Base-by-base conservation (phyloP, 805 yeast genomes). In the Brettanomyces anomalus region DNA sequence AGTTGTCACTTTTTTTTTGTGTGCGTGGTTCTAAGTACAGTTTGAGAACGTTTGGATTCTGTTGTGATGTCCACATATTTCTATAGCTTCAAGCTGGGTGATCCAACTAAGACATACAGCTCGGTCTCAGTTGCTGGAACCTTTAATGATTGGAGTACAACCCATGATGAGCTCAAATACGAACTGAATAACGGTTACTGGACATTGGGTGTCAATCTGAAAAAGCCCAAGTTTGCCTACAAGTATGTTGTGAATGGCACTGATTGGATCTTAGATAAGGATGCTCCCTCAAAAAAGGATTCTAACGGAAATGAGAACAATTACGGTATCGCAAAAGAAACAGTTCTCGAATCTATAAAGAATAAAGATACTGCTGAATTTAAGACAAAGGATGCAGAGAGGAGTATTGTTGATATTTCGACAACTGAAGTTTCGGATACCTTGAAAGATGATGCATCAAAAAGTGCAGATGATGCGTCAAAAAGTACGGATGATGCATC, bases 191-290 rank as follows among this genome's bases (percentile, higher is more conserved):
- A 34, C 3, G 42, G 42, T n/a, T 28, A 33, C 11, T 45, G 49
- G 48, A 19, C 24, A 4, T 34, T 37, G 6, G 31, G 37, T 3
- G 18, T 46, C n/a, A 14, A 39, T 4, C 34, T 39, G 3, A 34
- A 41, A n/a, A 31, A 36, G 1, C 41, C 38, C 7, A 38, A 14
- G 3, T 39, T 56, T 33, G 36, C 44, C 16, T 61, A 57, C 46
- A 61, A 61, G 39, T 61, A 55, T 41, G 58, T 61, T 4, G 48
- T 53, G 16, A 49, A 58, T 41, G 55, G 49, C 2, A 28, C 39
- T 3, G 44, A 48, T 11, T 61, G 66, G 66, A 42, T 58, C 13
- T 55, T 56, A 43, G 54, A 58, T 43, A 34, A 33, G 5, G 15
- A 40, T 8, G 42, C 48, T 32, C 52, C 54, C 1, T 36, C 42